Base-by-base conservation (phyloP, 345 rosid genomes). In the Cardiospermum halicacabum region DNA sequence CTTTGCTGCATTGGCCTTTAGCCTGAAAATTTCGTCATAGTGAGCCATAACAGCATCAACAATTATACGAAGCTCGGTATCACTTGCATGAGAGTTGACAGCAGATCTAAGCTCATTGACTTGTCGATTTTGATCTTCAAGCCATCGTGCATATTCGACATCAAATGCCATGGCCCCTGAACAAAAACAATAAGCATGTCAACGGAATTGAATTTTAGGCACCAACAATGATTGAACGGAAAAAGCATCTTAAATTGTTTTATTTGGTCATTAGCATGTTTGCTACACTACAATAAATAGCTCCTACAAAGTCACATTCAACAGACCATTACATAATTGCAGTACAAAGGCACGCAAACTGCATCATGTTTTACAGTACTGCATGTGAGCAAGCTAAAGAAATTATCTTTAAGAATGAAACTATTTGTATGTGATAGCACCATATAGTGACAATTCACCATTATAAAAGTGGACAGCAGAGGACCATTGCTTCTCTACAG, bases 151-250 rank as follows among this genome's bases (percentile, higher is more conserved):
- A 81, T 91, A 83, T 70, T 95, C 97, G 64, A 81, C 96, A 70
- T 95, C 97, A 82, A 95, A 95, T 48, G 97, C 91, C 90, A 91
- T 84, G 69, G 99, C 97, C 40, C 99, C 99, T 95, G 77, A 69
- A 82, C 57, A 60, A 69, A 49, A 31, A 22, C 60, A 55, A 34
- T 24, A 53, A 32, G 69, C 66, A 69, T 34, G 6, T 58, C 11
- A 13, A 25, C 27, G 27, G 16, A 21, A 39, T 48, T 24, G 36
- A 30, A 50, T 12, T 40, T 65, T 16, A 37, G 4, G 31, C 39
- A 32, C 4, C 2, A 51, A 43, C 31, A 40, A 51, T 27, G 56
- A 62, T 45, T 28, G 27, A 54, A 53, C 18, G 37, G 54, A 19
- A 40, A 65, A 6, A 9, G 10, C 51, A 18, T 13, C 40, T 42